Evolutionary conservation across 2,329 filamentous ascomycete species (phyloP), one percentile per base, ranked within the genome.

Genomic region (Dothideomycetes sp.): DNA sequence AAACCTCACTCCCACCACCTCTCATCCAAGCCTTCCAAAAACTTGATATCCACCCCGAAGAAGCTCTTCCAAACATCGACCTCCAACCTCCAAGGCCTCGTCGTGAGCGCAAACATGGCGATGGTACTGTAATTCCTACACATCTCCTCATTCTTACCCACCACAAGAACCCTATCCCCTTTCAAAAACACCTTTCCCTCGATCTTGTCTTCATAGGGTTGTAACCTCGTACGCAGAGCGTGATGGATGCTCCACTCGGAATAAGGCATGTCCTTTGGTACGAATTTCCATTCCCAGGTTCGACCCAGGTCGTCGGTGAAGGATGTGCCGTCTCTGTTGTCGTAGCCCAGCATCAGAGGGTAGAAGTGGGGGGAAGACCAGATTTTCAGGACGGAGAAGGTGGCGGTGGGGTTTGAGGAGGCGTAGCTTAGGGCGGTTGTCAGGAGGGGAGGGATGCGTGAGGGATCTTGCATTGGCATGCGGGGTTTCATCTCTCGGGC

Each of bases 41-140:
- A 69, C 16, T 47, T 51, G 20, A 64, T 28, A 45, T 66, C 64
- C 0, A 73, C 65, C 51, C 68, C 65, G 5, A 71, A 53, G 55
- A 71, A 71, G 46, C 67, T 71, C 54, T 63, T 64, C 67, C 66
- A 70, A 31, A 70, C 59, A 54, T 73, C 68, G 28, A 72, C 56
- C 59, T 73, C 70, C 44, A 64, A 48, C 41, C 64, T 56, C 68
- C 68, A 71, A 11, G 68, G 67, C 49, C 61, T 60, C 6, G 63
- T 70, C 55, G 69, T 65, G 13, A 71, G 51, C n/a, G 59, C 59
- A 55, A 64, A 72, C 15, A 62, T 62, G 0, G 62, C 62, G 1
- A 59, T 64, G 13, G 57, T 60, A 3, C 55, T 60, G 44, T 65
- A 53, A 42, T 54, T 54, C 43, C 61, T 51, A 45, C 65, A 47